These are phyloP conservation scores for Venturia oleaginea DNA, from an alignment of 2,329 filamentous ascomycete genomes.

Conservation along the genomic window DNA sequence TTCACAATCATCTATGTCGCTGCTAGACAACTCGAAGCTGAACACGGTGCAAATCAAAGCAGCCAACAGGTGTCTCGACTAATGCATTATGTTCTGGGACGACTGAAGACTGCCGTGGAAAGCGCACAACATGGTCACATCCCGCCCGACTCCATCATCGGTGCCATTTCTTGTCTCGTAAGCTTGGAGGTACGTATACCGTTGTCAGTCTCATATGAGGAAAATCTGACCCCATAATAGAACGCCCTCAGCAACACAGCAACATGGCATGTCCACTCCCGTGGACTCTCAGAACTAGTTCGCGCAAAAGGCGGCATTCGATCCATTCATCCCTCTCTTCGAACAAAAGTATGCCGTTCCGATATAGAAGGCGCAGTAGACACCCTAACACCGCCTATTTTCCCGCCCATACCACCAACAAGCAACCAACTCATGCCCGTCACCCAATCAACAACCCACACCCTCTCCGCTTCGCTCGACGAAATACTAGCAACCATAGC, in stretches of 20 bases:
- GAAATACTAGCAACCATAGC: neutral
- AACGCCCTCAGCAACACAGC: neutral
- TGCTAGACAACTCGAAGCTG: constrained; percentile 1
- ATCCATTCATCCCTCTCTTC: neutral
- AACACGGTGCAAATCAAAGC: neutral
- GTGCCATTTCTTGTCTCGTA: constrained; percentile 9
- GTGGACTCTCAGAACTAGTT: neutral
- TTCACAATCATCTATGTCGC: constrained; percentile 3
- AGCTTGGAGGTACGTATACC: constrained; percentile 1
- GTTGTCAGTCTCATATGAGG: neutral
- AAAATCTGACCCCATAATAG: neutral
- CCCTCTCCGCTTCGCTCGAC: neutral
- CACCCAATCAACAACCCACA: neutral
- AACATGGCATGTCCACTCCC: neutral
- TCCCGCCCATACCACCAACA: neutral
- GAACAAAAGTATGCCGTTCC: constrained; percentile 1
- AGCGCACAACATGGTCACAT: neutral
- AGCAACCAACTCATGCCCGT: neutral
- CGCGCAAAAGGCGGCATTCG: constrained; percentile 1
- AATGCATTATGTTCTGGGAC: neutral
- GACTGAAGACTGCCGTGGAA: neutral
- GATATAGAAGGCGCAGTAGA: constrained; percentile 8
- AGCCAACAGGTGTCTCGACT: neutral
- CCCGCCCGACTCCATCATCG: constrained; percentile 3
- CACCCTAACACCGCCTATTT: neutral